These are phyloP conservation scores for Dactylellina leptospora DNA, from an alignment of 2,329 filamentous ascomycete genomes.

Conservation along the genomic window DNA sequence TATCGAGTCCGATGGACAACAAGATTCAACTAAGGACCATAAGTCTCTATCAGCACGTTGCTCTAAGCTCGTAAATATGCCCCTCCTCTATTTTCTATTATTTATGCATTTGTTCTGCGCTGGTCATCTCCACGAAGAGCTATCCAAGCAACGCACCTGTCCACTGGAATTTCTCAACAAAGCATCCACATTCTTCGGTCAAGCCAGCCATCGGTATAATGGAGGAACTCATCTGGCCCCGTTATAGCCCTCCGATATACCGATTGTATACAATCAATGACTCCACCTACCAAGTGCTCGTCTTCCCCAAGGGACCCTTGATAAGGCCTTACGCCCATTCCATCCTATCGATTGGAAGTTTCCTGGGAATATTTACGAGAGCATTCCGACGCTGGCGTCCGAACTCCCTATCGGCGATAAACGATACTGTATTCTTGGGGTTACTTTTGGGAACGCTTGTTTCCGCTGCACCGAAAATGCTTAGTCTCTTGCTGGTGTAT, in stretches of 20 bases:
- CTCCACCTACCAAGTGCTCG: slow-evolving; percentile 3
- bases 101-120: background rate
- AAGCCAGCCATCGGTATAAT: background rate
- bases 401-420: too few relatives aligned
- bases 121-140: background rate
- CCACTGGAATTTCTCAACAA: background rate
- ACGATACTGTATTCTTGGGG: too few relatives aligned
- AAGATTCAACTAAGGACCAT: too few relatives aligned
- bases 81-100: too few relatives aligned
- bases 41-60: too few relatives aligned
- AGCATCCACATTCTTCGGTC: background rate
- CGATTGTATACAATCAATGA: slow-evolving; percentile 1
- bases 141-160: too few relatives aligned
- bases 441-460: too few relatives aligned
- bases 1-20: too few relatives aligned
- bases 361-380: background rate
- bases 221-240: background rate
- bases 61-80: too few relatives aligned
- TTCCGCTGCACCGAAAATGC: too few relatives aligned
- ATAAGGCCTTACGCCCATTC: slow-evolving; percentile 5
- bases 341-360: background rate
- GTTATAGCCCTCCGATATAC: background rate
- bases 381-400: background rate
- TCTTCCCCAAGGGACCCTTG: slow-evolving; percentile 15
- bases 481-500: background rate